Evolutionary conservation across 257 asterid species (phyloP), one percentile per base, ranked within the genome.

Genomic region (Solanum phureja): DNA sequence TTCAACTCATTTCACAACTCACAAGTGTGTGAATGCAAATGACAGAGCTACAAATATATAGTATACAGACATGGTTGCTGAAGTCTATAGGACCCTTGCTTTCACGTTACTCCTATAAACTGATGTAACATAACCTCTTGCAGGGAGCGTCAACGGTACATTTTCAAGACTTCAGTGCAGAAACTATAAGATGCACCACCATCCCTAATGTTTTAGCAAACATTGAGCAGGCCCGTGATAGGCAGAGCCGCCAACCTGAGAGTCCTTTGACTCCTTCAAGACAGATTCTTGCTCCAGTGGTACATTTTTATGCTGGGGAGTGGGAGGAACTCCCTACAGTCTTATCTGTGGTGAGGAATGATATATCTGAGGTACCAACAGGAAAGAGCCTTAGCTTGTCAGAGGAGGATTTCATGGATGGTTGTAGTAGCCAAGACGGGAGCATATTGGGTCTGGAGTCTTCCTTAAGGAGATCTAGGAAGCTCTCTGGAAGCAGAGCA

Each of bases 351-450:
- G 88, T 90, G 66, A 88, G 88, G 62, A 83, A 38, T 40, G 90
- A 90, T 76, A 86, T 76, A 75, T 76, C 88, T 76, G 92, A 90
- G 83, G 89, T 85, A 18, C 92, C 91, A 72, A 90, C 90, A 27
- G 92, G 89, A 66, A 88, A 87, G 89, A 87, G 88, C 84, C 85
- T 87, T 10, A 90, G 90, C 52, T 83, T 90, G 88, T 90, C 92
- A n/a, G 92, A 90, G 87, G 92, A 90, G 84, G 92, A 90, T 87
- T 88, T 90, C 64, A 88, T 88, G 90, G 92, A 90, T 85, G 90
- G 89, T 24, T 76, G 87, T 82, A 87, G 92, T 85, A 90, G 90
- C 87, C 92, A 86, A 84, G 92, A 90, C 62, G 92, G 91, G 31
- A 90, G 92, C 83, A 88, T 88, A 87, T 35, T 90, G 83, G 91